Evolutionary conservation across 78 protist genomes (phyloP), one percentile per base, ranked within the genome.

Genomic region (slime mould (Dictyostelium discoideum)): DNA sequence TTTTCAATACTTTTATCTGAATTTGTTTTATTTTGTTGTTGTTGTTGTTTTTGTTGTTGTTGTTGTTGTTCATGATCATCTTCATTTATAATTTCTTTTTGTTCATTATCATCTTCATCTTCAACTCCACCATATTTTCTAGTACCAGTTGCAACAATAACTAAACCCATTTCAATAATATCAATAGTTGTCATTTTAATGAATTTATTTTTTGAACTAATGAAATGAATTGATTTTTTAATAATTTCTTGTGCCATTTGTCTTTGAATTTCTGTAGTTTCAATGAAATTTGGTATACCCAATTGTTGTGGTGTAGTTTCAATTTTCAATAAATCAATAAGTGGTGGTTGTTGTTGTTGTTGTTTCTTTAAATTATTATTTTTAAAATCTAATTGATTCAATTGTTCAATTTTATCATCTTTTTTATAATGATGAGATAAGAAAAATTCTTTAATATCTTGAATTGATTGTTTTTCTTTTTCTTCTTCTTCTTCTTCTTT

Each of bases 91-190:
- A 44, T 46, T 24, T 54, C 44, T 16, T 54, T 42, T 63, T 65
- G 80, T 1, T 78, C 86, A 4, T 78, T 82, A 11, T 79, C 67
- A 2, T 79, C 60, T 1, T 85, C 80, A 2, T 37, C 83, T n/a
- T 86, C 95, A 9, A 69, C 85, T 18, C 89, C 60, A 82, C 95
- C 95, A 89, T 80, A 89, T 5, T 90, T 77, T 73, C 79, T 90
- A 24, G 73, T 82, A 37, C 95, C 95, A 72, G 95, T 90, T 3
- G 89, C 69, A 40, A 90, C 84, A 20, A 90, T 82, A 10, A 48
- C 29, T 14, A 90, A 22, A 48, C 85, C 80, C 88, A 82, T 90
- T 11, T 90, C 88, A 39, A 90, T 44, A 2, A 90, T 90, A 46
- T 90, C 95, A 22, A 90, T 29, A 0, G 37, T n/a, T 24, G 29